These are phyloP conservation scores for Hypomontagnella submonticulosa DNA, from an alignment of 495 filamentous ascomycete genomes.

Conservation along the genomic window DNA sequence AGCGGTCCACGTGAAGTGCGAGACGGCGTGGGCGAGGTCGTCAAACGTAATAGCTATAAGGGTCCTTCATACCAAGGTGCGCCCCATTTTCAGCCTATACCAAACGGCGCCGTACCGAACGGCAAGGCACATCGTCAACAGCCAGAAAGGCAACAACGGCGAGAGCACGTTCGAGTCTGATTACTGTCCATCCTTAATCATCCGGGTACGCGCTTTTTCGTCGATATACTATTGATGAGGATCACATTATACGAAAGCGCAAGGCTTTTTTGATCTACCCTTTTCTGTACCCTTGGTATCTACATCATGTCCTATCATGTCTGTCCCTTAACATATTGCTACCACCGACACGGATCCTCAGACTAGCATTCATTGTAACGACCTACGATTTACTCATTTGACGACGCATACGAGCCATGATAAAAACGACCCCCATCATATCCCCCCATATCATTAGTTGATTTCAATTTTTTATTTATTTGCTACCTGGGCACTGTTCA, in stretches of 20 bases:
- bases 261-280: too few species aligned
- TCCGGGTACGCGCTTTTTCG: not conserved
- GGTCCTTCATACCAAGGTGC: constrained; percentile 45
- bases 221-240: not conserved
- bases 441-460: constrained; percentile 28
- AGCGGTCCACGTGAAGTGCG: constrained; percentile 60
- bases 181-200: not conserved
- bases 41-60: constrained; percentile 51
- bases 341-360: not conserved
- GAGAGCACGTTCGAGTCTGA: constrained; percentile 18
- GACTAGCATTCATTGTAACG: constrained; percentile 13
- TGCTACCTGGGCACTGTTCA: constrained; percentile 5
- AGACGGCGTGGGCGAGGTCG: constrained; percentile 64
- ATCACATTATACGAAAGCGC: too few species aligned
- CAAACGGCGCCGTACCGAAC: constrained; percentile 23
- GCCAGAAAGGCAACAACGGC: constrained; percentile 12
- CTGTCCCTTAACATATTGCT: not conserved
- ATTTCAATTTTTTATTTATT: constrained; percentile 25
- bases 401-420: constrained; percentile 45
- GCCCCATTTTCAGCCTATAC: constrained; percentile 25
- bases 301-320: not conserved
- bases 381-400: constrained; percentile 9
- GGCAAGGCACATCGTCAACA: constrained; percentile 19
- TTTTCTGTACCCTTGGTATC: too few species aligned
- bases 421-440: constrained; percentile 29